phyloP scores from a whole-genome alignment of 2,329 filamentous ascomycete species.

The Penicillium sp. region DNA sequence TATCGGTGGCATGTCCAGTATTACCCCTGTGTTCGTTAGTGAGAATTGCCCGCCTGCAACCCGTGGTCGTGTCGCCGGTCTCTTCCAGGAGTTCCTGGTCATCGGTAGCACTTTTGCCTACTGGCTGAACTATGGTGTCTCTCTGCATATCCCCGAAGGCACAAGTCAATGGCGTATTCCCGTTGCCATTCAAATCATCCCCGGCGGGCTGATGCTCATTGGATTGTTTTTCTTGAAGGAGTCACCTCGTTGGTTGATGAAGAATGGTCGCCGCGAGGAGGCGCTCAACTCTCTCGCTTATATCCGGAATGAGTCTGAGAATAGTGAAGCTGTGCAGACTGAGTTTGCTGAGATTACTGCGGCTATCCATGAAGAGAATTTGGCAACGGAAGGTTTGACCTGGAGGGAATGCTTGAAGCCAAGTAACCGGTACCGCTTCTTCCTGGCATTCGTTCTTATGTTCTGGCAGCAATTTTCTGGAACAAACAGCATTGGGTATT shows the following conservation, averaged over 20 bases:
- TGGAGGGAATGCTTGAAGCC: constrained; percentile 41
- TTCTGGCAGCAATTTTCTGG: constrained; percentile 43
- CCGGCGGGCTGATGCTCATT: constrained; percentile 48
- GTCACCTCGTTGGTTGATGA: constrained; percentile 53
- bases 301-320: constrained; percentile 33
- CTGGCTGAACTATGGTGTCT: constrained; percentile 53
- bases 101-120: constrained; percentile 49
- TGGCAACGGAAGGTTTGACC: constrained; percentile 40
- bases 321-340: constrained; percentile 26
- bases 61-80: constrained; percentile 35
- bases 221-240: constrained; percentile 53
- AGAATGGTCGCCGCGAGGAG: constrained; percentile 47
- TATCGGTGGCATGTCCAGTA: constrained; percentile 39
- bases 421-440: constrained; percentile 39
- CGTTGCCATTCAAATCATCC: constrained; percentile 52
- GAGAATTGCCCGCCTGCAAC: constrained; percentile 35
- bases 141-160: constrained; percentile 42
- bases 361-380: constrained; percentile 43
- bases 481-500: constrained; percentile 42
- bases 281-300: constrained; percentile 40
- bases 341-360: constrained; percentile 42
- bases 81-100: constrained; percentile 40
- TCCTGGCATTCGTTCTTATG: constrained; percentile 39
- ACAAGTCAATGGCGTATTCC: constrained; percentile 54
- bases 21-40: constrained; percentile 39